Evolutionary conservation across 345 rosid genomes (phyloP).

Genomic region (Gynandropsis gynandra): DNA sequence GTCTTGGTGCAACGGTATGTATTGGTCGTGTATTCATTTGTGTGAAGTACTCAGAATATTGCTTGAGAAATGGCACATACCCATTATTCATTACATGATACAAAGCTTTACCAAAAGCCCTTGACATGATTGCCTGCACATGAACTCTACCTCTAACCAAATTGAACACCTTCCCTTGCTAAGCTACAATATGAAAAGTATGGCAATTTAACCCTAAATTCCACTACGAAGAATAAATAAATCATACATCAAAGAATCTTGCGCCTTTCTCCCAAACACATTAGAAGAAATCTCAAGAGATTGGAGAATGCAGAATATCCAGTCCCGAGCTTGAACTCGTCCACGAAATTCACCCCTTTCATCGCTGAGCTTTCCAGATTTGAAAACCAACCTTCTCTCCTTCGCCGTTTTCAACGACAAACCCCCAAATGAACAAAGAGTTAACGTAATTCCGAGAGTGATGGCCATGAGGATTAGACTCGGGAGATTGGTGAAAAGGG

Average conservation of each 20-base stretch:
- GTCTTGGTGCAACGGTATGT: no score
- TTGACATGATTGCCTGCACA: slow-evolving; percentile 13
- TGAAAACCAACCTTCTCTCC: slow-evolving; percentile 14
- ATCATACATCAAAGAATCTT: slow-evolving; percentile 23
- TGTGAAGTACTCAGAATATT: slow-evolving; percentile 14
- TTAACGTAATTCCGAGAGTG: slow-evolving; percentile 10
- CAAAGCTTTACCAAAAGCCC: slow-evolving; percentile 25
- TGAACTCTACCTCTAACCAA: slow-evolving; percentile 30
- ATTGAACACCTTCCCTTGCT: slow-evolving; percentile 30
- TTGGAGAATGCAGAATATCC: slow-evolving; percentile 12
- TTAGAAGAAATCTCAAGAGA: not conserved
- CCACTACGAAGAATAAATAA: slow-evolving; percentile 34
- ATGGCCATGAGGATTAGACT: slow-evolving; percentile 38
- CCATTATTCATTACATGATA: slow-evolving; percentile 32
- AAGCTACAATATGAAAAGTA: slow-evolving; percentile 46
- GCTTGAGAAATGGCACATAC: slow-evolving; percentile 15
- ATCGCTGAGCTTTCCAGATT: slow-evolving; percentile 14
- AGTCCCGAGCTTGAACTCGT: slow-evolving; percentile 19
- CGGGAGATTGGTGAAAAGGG: slow-evolving; percentile 89
- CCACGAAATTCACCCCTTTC: slow-evolving; percentile 4
- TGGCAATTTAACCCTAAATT: slow-evolving; percentile 31
- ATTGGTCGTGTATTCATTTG: slow-evolving; percentile 15
- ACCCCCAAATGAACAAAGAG: not conserved
- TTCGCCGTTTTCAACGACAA: not conserved
- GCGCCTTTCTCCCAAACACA: slow-evolving; percentile 9